These are phyloP conservation scores for Teratosphaeria gauchensis DNA, from an alignment of 2,329 filamentous ascomycete species.

Conservation along the genomic window DNA sequence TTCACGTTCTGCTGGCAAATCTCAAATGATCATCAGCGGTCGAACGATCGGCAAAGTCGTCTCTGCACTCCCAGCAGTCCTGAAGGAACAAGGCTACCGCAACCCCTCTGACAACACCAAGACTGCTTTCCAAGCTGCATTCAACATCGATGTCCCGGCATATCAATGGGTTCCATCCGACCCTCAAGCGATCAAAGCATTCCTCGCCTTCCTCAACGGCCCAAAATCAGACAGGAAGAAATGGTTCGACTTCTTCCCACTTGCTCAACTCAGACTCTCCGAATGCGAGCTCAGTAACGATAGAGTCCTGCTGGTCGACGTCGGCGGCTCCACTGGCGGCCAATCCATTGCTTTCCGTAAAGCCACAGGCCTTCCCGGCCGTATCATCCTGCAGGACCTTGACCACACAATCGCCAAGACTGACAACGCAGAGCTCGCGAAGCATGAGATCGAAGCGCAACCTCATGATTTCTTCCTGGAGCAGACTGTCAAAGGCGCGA, in stretches of 20 bases:
- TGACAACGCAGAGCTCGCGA: not conserved
- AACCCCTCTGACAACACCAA: slow-evolving; percentile 1
- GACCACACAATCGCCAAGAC: not conserved
- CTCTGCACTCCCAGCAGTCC: slow-evolving; percentile 1
- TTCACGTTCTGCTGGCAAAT: not conserved
- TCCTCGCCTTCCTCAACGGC: slow-evolving; percentile 5
- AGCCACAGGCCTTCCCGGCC: slow-evolving; percentile 5
- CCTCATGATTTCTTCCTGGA: slow-evolving; percentile 12
- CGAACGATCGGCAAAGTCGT: not conserved
- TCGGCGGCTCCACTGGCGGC: slow-evolving; percentile 8
- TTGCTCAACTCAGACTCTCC: slow-evolving; percentile 1
- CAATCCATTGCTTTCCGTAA: slow-evolving; percentile 5
- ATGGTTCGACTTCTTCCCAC: slow-evolving; percentile 4
- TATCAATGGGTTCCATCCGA: slow-evolving; percentile 3
- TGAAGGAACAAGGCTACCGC: slow-evolving; percentile 3
- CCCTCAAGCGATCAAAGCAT: slow-evolving; percentile 1
- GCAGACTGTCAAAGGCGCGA: slow-evolving; percentile 16
- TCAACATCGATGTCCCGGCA: slow-evolving; percentile 1
- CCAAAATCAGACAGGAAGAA: not conserved
- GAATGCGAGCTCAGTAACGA: not conserved
- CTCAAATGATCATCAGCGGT: not conserved
- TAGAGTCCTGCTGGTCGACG: slow-evolving; percentile 9
- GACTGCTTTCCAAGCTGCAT: slow-evolving; percentile 2
- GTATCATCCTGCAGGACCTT: slow-evolving; percentile 10
- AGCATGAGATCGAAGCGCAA: slow-evolving; percentile 3